phyloP scores from a whole-genome alignment of 495 filamentous ascomycete species.

The Entonaema liquescens region DNA sequence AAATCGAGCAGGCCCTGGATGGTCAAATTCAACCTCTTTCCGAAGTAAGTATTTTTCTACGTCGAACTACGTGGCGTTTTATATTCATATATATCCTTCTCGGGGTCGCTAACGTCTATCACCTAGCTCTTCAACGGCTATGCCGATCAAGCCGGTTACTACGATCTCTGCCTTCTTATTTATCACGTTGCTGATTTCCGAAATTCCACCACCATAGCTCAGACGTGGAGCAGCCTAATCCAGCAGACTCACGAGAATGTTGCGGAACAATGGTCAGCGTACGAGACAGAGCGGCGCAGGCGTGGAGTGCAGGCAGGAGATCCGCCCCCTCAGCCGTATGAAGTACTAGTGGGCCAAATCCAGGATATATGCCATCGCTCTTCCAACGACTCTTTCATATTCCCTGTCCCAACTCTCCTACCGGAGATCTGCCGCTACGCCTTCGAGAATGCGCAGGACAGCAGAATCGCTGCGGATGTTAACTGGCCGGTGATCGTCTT shows the following conservation, averaged over 20 bases:
- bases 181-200: conserved; percentile 89
- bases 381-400: conserved; percentile 73
- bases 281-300: conserved; percentile 55
- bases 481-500: conserved; percentile 88
- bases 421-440: conserved; percentile 82
- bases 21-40: conserved; percentile 76
- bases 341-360: conserved; percentile 76
- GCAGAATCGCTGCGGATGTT: conserved; percentile 64
- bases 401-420: conserved; percentile 68
- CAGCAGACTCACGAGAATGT: conserved; percentile 73
- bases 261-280: conserved; percentile 50
- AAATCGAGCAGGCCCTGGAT: conserved; percentile 73
- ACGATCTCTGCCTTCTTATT: conserved; percentile 90
- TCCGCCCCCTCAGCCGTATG: conserved; percentile 70
- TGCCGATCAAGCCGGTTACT: conserved; percentile 86
- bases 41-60: conserved; percentile 65
- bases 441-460: conserved; percentile 72
- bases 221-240: conserved; percentile 86
- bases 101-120: conserved; percentile 23
- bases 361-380: conserved; percentile 81
- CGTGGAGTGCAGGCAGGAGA: conserved; percentile 35
- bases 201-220: conserved; percentile 78
- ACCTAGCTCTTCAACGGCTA: conserved; percentile 86
- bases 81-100: conserved; percentile 6
- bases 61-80: background rate